Evolutionary conservation across 2,329 filamentous ascomycete species (phyloP), one percentile per base, ranked within the genome.

Genomic region (Diplodia scrobiculata): DNA sequence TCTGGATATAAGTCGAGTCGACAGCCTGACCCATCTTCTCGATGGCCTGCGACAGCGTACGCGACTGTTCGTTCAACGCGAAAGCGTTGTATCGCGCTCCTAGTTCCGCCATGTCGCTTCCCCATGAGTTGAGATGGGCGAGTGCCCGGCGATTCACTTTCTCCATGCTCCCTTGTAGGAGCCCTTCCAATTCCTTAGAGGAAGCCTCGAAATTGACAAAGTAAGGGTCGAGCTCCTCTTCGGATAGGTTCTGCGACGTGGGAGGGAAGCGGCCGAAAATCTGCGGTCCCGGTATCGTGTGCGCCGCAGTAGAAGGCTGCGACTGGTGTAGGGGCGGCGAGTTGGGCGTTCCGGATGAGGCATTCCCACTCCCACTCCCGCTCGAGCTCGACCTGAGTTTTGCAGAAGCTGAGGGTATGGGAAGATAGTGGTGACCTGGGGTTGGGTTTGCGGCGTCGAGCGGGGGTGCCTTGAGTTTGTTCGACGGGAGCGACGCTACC

Each of bases 21-120:
- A 94, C 92, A 1, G 95, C 95, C 78, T 99, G 95, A 0, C 95
- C 95, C 53, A 96, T 86, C 69, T 93, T 89, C 78, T 99, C 95
- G 70, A 99, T 97, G 0, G 95, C 95, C 13, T 92, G 89, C 10
- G 93, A 92, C 6, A 99, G 87, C 2, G 91, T 92, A 13, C 90
- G 89, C 0, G 92, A 93, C 71, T 92, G 91, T 76, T 99, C 95
- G 0, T 93, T 97, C 0, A 99, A 83, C 0, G 96, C 96, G 77
- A 99, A 99, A 0, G 91, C 95, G 73, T 99, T 99, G 78, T 95
- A 98, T 68, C 92, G 87, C n/a, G 93, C 95, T 7, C 95, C 95
- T 9, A 99, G 84, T 74, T 99, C 95, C 71, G 92, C 92, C 68
- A 98, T 84, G 75, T 99, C 95, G 5, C 92, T 86, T 2, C 92